Base-by-base conservation (phyloP, 2,329 filamentous ascomycete species). In the Monosporascus sp. region DNA sequence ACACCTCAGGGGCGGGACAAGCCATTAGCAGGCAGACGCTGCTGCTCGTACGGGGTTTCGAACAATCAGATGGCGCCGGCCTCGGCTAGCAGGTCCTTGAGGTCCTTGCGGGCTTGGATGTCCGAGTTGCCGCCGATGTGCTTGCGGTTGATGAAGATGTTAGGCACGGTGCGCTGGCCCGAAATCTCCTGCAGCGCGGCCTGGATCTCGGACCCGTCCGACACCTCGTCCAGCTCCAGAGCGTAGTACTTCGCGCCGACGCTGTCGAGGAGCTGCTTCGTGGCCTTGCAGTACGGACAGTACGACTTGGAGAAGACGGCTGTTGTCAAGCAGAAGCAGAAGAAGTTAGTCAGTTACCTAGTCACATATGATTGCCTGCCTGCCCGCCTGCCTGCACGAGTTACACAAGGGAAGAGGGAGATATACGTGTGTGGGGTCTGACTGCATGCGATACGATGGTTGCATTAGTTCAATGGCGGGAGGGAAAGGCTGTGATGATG, bases 71-170 rank as follows among this genome's bases (percentile, higher is more conserved):
- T 56, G 60, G 86, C 87, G 65, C 80, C 80, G 58, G 83, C 87
- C 47, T 76, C 76, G 74, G 81, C 80, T 68, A 89, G 74, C 62
- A 94, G 71, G 35, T 65, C 65, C 61, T 84, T 80, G 51, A 97
- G 74, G 60, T 95, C 69, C 72, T 82, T 83, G 72, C 79, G 70
- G 50, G 75, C 78, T 75, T 92, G 87, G 59, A 95, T 72, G 63
- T 94, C 93, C 24, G 90, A 96, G 83, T 97, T 97, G 62, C 94
- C 94, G 58, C 94, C 94, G 70, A 99, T 95, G 75, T 97, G 93
- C 78, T 95, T 77, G 76, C 91, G 76, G 63, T 76, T 76, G 74
- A 99, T 97, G 79, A 89, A 97, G 76, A 96, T 88, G 78, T 97
- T 97, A 65, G 94, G 94, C 6, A 99, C 94, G 65, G 89, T 93